Evolutionary conservation across 2,329 filamentous ascomycete genomes (phyloP).

Genomic region (Clonostachys byssicola): DNA sequence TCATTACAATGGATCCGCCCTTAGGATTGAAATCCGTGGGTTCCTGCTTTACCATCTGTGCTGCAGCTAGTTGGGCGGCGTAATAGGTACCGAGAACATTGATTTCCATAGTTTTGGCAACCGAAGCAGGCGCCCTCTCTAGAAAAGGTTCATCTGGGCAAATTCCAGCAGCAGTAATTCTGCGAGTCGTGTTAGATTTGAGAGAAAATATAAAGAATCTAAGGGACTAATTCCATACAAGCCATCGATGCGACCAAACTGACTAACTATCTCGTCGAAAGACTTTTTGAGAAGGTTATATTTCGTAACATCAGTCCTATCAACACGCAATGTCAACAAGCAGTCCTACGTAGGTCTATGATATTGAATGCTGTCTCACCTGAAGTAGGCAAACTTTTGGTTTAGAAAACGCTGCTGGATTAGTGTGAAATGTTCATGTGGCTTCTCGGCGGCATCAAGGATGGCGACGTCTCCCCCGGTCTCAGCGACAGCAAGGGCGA

Average conservation of each 20-base stretch:
- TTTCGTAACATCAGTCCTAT: background rate
- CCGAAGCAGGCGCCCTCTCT: conserved; percentile 12
- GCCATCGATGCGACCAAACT: background rate
- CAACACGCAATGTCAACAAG: background rate
- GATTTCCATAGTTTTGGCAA: conserved; percentile 15
- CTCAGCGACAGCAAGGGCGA: conserved; percentile 38
- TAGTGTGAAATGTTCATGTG: conserved; percentile 8
- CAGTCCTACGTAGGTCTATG: background rate
- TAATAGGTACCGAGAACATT: conserved; percentile 25
- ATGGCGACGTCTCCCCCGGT: conserved; percentile 31
- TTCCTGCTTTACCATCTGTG: conserved; percentile 23
- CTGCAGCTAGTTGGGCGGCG: conserved; percentile 24
- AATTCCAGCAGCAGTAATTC: conserved; percentile 18
- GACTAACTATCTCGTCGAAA: background rate
- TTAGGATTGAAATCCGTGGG: conserved; percentile 10
- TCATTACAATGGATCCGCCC: conserved; percentile 22
- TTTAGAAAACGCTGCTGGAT: conserved; percentile 1
- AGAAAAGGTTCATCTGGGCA: conserved; percentile 19
- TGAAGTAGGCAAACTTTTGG: background rate
- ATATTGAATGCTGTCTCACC: background rate
- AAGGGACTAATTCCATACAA: background rate
- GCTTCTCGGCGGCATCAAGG: conserved; percentile 9
- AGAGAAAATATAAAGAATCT: background rate
- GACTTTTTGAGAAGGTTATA: background rate
- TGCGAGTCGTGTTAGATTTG: background rate